Conservation (phyloP, 768 basidiomycete species). For the Phanerodontia chrysosporium region DNA sequence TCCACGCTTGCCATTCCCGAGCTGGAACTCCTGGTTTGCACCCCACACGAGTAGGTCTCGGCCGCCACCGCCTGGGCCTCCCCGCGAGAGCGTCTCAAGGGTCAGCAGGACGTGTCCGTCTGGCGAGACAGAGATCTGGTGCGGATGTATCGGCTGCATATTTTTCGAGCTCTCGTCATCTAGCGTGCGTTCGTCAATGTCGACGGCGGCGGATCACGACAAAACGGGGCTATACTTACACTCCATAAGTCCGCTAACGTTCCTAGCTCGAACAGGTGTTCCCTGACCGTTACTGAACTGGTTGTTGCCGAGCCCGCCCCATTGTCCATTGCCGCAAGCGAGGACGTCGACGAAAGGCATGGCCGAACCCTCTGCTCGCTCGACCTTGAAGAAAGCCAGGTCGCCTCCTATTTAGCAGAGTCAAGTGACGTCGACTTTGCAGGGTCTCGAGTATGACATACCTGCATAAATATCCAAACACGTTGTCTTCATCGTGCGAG, state of each 20-base stretch:
- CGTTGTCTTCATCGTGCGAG: conserved; percentile 45
- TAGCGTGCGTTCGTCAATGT: conserved; percentile 24
- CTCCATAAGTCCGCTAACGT: conserved; percentile 80
- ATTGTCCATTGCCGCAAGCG: conserved; percentile 81
- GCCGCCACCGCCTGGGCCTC: conserved; percentile 46
- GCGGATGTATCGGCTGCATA: conserved; percentile 62
- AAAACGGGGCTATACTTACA: conserved; percentile 50
- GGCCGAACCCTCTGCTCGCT: conserved; percentile 38
- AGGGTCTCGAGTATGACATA: conserved; percentile 21
- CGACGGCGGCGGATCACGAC: not conserved
- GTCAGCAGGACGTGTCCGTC: conserved; percentile 75
- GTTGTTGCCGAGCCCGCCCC: conserved; percentile 69
- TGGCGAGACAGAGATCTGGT: conserved; percentile 62
- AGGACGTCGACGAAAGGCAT: conserved; percentile 51
- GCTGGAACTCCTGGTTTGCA: conserved; percentile 65
- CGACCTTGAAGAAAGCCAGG: conserved; percentile 72
- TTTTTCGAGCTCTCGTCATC: conserved; percentile 59
- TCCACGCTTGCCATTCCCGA: conserved; percentile 69
- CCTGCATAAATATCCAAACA: conserved; percentile 69
- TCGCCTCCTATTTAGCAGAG: conserved; percentile 52
- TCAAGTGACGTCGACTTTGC: not conserved
- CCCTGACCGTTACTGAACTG: conserved; percentile 68
- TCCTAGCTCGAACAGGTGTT: conserved; percentile 67
- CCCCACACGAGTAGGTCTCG: conserved; percentile 75
- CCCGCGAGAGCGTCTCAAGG: conserved; percentile 54